Conservation (phyloP, 106 monocot species). For the Dendrobium huoshanense region DNA sequence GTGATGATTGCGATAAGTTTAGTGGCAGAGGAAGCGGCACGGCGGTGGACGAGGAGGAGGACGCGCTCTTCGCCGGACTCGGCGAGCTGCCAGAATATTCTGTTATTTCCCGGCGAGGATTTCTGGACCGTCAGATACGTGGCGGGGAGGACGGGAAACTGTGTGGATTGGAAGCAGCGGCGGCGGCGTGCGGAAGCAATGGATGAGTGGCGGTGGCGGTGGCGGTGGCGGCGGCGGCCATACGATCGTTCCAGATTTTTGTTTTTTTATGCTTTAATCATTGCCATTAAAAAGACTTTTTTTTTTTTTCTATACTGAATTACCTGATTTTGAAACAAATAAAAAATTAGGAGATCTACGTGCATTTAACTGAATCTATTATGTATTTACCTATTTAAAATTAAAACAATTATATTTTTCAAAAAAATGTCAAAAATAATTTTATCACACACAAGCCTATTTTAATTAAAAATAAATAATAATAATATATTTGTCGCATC, state of each 20-base stretch:
- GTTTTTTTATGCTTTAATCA: background rate
- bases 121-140: constrained; percentile 1
- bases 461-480: too few relatives aligned
- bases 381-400: background rate
- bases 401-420: too few relatives aligned
- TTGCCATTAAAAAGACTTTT: background rate
- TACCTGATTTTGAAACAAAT: too few relatives aligned
- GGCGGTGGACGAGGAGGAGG: constrained; percentile 28
- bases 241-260: background rate
- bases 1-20: constrained; percentile 6
- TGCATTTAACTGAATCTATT: background rate
- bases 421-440: too few relatives aligned
- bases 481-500: too few relatives aligned
- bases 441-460: too few relatives aligned
- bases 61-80: constrained; percentile 65
- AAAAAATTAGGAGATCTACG: background rate
- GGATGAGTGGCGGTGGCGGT: background rate
- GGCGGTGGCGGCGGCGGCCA: background rate
- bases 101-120: constrained; percentile 49
- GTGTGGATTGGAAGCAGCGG: background rate
- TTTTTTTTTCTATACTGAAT: background rate
- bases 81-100: constrained; percentile 83
- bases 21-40: background rate
- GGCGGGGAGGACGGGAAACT: constrained; percentile 15
- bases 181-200: background rate